Percentiles rank a stretch among this genome's conserved stretches.
phyloP scores from a whole-genome alignment of 2,329 filamentous ascomycete genomes.

The Fusarium circinatum region DNA sequence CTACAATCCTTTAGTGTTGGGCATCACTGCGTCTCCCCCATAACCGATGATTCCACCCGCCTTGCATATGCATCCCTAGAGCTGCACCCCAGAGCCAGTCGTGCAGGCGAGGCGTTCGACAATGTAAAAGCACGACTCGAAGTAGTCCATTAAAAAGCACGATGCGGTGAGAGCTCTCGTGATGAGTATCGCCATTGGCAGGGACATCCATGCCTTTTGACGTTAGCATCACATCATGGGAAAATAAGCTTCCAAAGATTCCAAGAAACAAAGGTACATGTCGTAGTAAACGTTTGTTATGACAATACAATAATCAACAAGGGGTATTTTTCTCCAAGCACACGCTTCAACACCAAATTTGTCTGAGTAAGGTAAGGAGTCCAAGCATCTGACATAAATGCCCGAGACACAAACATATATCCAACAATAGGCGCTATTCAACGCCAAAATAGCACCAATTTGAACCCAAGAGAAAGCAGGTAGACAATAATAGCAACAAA shows the following conservation, averaged over 20 bases:
- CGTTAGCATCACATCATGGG: conserved; percentile 18
- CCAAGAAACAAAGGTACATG: conserved; percentile 30
- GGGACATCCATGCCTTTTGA: conserved; percentile 13
- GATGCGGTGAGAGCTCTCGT: conserved; percentile 19
- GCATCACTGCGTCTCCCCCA: conserved; percentile 40
- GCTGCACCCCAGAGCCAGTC: conserved; percentile 36
- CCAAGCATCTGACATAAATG: conserved; percentile 9
- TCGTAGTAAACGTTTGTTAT: conserved; percentile 24
- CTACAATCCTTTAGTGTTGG: conserved; percentile 31
- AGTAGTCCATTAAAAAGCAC: neutral
- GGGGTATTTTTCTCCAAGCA: conserved; percentile 38
- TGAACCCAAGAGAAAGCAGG: conserved; percentile 10
- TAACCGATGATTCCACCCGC: conserved; percentile 12
- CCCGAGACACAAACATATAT: conserved; percentile 4
- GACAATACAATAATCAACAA: conserved; percentile 22
- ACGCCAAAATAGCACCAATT: conserved; percentile 37
- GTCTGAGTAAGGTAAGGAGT: conserved; percentile 12
- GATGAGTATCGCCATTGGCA: neutral
- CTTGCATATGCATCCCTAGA: conserved; percentile 17
- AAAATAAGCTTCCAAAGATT: neutral
- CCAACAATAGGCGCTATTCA: conserved; percentile 26
- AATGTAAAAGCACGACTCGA: conserved; percentile 9
- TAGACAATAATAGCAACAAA: conserved; percentile 20
- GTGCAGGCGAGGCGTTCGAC: conserved; percentile 27
- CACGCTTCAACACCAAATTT: conserved; percentile 34